Evolutionary conservation across 2,329 filamentous ascomycete genomes (phyloP).

Genomic region (Pleurostoma richardsiae): DNA sequence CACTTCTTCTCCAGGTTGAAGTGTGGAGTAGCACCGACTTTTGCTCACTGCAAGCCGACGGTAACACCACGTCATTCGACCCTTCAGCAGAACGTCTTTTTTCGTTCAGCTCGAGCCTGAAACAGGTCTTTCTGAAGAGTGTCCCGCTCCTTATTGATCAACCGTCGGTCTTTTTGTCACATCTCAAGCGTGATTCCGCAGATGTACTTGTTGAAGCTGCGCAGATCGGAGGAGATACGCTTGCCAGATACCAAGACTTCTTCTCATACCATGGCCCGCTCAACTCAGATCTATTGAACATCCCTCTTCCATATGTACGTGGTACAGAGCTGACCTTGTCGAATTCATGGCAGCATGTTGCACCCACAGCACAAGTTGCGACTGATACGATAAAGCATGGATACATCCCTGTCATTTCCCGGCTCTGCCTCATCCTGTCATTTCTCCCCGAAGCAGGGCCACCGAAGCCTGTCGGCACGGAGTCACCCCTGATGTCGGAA

Average conservation of each 20-base stretch:
- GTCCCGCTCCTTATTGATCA: conserved; percentile 6
- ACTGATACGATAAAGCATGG: neutral
- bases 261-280: conserved; percentile 7
- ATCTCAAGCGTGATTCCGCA: conserved; percentile 1
- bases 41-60: neutral
- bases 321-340: neutral
- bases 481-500: neutral
- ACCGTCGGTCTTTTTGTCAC: conserved; percentile 3
- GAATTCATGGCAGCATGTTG: neutral
- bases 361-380: neutral
- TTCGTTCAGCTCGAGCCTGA: conserved; percentile 13
- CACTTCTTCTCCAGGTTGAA: conserved; percentile 14
- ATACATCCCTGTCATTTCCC: neutral
- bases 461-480: neutral
- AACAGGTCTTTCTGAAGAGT: conserved; percentile 13
- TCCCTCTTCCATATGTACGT: neutral
- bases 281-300: neutral
- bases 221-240: conserved; percentile 1
- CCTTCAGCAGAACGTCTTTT: conserved; percentile 13
- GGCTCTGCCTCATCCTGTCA: conserved; percentile 7
- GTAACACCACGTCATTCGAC: neutral
- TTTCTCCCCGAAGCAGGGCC: conserved; percentile 3
- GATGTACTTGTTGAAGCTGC: neutral
- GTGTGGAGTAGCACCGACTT: conserved; percentile 14
- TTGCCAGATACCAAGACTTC: conserved; percentile 4